Percentiles rank a stretch among this genome's conserved stretches.
Conservation (phyloP, 2,329 filamentous ascomycete genomes). For the Stachybotrys echinatus region DNA sequence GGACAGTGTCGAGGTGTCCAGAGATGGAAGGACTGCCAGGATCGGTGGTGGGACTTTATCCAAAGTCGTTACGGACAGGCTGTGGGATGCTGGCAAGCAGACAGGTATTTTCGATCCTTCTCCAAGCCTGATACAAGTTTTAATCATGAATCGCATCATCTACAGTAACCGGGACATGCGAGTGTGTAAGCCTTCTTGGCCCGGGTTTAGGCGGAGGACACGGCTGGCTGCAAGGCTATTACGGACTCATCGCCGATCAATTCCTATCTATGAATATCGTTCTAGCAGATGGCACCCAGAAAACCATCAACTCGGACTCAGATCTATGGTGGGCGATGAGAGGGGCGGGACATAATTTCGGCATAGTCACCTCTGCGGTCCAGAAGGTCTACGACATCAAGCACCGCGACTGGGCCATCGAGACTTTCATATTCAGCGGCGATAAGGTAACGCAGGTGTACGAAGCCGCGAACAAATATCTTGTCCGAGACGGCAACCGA, state of each 20-base stretch:
- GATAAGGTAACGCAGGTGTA: conserved; percentile 13
- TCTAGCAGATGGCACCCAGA: conserved; percentile 37
- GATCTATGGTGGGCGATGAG: conserved; percentile 40
- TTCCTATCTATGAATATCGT: conserved; percentile 42
- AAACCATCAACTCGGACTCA: conserved; percentile 26
- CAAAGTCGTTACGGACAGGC: conserved; percentile 30
- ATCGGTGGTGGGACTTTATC: conserved; percentile 36
- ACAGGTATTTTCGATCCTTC: conserved; percentile 22
- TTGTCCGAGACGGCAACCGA: conserved; percentile 11
- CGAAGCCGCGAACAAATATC: conserved; percentile 2
- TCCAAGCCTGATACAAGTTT: too few relatives aligned
- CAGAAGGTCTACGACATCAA: conserved; percentile 36
- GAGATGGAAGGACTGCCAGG: conserved; percentile 30
- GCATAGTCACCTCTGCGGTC: conserved; percentile 41
- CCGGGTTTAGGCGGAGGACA: conserved; percentile 49
- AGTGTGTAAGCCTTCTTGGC: conserved; percentile 33
- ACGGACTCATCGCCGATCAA: conserved; percentile 46
- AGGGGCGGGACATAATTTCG: conserved; percentile 51
- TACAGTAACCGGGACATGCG: conserved; percentile 30
- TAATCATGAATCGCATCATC: too few relatives aligned
- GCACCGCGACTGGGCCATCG: conserved; percentile 28
- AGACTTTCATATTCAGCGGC: conserved; percentile 28
- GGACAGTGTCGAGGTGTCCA: conserved; percentile 26
- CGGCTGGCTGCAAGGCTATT: conserved; percentile 41
- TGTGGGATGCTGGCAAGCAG: conserved; percentile 39